Evolutionary conservation across 306 rosid species (phyloP), one percentile per base, ranked within the genome.

Genomic region (Pterocarpus santalinus): DNA sequence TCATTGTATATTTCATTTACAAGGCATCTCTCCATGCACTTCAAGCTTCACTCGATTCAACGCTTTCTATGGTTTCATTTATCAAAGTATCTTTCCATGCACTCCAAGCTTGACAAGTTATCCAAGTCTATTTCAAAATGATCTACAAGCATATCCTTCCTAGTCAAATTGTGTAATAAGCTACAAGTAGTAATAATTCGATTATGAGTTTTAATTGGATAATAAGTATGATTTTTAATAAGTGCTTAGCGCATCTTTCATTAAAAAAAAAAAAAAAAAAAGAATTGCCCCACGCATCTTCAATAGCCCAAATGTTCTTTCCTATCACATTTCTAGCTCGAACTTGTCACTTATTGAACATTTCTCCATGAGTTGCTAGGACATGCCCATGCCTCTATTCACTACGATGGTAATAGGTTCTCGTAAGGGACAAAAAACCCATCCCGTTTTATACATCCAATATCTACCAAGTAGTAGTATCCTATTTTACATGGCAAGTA

Each of bases 341-440:
- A 55, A 9, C 8, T 1, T 55, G 30, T 5, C 61, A 0, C 30
- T 12, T 55, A 13, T 55, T 55, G 17, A 17, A 55, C 1, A 55
- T 13, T 55, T 55, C 30, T 3, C 2, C 8, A 17, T 1, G 61
- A 55, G 61, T 55, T 55, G 10, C 7, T 12, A 10, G 30, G 2
- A 13, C 17, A 55, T 13, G 6, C 3, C 28, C 30, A n/a, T 7
- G 5, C 5, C 10, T n/a, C 9, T 10, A 55, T 0, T 55, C 32
- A 4, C 6, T 15, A 55, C 12, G 53, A 12, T 12, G 53, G 53
- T 47, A 47, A 10, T 2, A 3, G 15, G 53, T 47, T 58, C 7
- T 36, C 49, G 34, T 46, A 75, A 30, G 58, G 72, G 1, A 22
- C 49, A 14, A 75, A 11, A 33, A 75, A 75, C 53, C 63, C 11